A percentile compares a stretch with the other conserved stretches of the same genome.
Conservation (phyloP, 2,329 filamentous ascomycete genomes). For the Grosmannia huntii region DNA sequence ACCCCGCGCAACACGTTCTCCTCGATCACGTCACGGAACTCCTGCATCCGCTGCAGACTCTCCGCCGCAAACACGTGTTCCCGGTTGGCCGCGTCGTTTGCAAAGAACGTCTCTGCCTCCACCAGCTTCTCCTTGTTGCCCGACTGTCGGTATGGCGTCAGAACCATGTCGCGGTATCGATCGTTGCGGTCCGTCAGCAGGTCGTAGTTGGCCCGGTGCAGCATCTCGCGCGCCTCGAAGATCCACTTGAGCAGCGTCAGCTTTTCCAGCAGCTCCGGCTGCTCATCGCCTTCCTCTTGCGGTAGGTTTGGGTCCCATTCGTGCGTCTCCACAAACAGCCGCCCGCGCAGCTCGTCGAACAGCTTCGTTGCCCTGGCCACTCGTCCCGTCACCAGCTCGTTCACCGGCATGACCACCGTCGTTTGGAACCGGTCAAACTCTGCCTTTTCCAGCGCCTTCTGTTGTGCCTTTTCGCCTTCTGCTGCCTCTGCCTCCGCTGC, state of each 20-base stretch:
- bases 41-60: conserved; percentile 57
- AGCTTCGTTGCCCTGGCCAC: conserved; percentile 61
- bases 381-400: conserved; percentile 64
- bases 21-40: conserved; percentile 69
- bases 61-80: conserved; percentile 59
- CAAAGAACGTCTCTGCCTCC: conserved; percentile 72
- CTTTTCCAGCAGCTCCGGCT: conserved; percentile 87
- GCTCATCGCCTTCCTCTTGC: conserved; percentile 90
- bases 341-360: conserved; percentile 62
- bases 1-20: conserved; percentile 78
- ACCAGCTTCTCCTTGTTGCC: conserved; percentile 68
- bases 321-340: conserved; percentile 60
- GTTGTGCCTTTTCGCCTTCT: conserved; percentile 53
- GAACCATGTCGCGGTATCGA: conserved; percentile 71
- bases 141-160: conserved; percentile 65
- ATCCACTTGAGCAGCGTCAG: conserved; percentile 93
- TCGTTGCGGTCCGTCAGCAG: conserved; percentile 75
- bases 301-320: conserved; percentile 63
- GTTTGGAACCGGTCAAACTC: conserved; percentile 79
- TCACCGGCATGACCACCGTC: conserved; percentile 70
- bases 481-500: conserved; percentile 66
- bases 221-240: conserved; percentile 80
- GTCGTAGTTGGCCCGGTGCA: conserved; percentile 78
- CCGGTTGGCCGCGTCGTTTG: conserved; percentile 61
- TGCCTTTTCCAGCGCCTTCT: conserved; percentile 61